Conservation (phyloP, 495 filamentous ascomycete species). For the Podospora pseudopauciseta region DNA sequence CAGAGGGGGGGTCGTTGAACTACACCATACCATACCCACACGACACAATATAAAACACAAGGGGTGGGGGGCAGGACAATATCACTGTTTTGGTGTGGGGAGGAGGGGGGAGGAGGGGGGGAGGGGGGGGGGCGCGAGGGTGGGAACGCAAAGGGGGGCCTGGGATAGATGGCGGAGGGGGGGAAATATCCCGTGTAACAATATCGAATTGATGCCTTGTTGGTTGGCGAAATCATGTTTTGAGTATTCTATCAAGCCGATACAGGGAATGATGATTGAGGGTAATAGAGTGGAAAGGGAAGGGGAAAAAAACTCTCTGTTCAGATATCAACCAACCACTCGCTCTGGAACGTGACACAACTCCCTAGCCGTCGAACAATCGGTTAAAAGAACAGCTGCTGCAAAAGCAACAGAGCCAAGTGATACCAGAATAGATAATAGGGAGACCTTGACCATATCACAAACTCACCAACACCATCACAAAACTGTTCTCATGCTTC, state of each 20-base stretch:
- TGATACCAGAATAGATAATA: no score
- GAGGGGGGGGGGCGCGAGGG: background rate
- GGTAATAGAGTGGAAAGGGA: background rate
- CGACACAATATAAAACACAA: background rate
- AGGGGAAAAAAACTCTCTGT: background rate
- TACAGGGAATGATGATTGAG: background rate
- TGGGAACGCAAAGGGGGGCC: background rate
- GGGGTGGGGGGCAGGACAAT: no score
- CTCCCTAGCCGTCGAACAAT: no score
- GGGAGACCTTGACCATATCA: no score
- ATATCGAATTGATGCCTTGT: background rate
- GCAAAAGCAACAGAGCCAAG: no score
- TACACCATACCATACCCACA: no score
- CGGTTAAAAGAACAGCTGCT: no score
- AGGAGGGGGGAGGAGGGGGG: no score
- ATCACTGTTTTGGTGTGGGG: background rate
- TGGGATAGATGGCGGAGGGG: background rate
- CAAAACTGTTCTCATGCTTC: background rate
- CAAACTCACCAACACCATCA: no score
- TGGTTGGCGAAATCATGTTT: background rate
- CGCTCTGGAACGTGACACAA: background rate
- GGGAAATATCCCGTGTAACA: background rate
- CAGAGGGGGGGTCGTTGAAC: background rate
- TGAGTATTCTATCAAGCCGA: background rate
- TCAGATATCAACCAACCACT: background rate